Evolutionary conservation across 2,329 filamentous ascomycete species (phyloP).

Genomic region (Aspergillus sp.): DNA sequence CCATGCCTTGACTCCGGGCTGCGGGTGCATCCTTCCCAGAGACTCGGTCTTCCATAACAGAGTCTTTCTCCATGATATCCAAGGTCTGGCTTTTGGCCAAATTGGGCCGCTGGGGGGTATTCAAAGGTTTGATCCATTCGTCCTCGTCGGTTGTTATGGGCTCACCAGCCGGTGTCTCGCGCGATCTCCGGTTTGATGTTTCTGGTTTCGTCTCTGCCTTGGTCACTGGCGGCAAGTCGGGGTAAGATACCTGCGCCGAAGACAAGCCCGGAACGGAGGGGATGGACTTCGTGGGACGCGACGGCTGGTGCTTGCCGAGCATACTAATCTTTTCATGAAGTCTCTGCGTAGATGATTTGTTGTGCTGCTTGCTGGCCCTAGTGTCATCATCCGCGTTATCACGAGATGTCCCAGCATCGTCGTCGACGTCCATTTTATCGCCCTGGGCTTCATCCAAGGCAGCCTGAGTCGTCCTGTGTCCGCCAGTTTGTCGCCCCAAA

Average conservation of each 20-base stretch:
- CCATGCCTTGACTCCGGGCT: slow-evolving; percentile 5
- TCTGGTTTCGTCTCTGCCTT: slow-evolving; percentile 23
- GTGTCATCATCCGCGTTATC: slow-evolving; percentile 43
- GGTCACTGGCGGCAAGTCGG: slow-evolving; percentile 24
- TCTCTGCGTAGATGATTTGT: slow-evolving; percentile 86
- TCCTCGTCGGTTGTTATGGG: slow-evolving; percentile 40
- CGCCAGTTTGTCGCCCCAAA: slow-evolving; percentile 63
- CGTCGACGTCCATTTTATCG: slow-evolving; percentile 44
- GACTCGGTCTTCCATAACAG: slow-evolving; percentile 9
- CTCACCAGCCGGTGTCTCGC: slow-evolving; percentile 14
- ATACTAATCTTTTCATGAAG: slow-evolving; percentile 87
- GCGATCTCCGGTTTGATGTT: slow-evolving; percentile 11
- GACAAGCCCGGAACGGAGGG: slow-evolving; percentile 23
- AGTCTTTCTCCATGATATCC: slow-evolving; percentile 50
- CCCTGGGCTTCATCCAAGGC: slow-evolving; percentile 35
- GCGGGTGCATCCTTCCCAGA: slow-evolving; percentile 6
- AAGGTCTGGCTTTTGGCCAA: slow-evolving; percentile 54
- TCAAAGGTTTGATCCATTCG: slow-evolving; percentile 52
- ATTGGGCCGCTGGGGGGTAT: slow-evolving; percentile 40
- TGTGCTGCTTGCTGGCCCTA: slow-evolving; percentile 54
- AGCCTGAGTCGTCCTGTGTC: slow-evolving; percentile 35
- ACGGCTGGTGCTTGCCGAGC: slow-evolving; percentile 49
- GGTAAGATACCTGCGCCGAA: slow-evolving; percentile 28
- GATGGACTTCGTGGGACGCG: slow-evolving; percentile 40
- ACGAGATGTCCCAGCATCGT: slow-evolving; percentile 46